Percentiles rank a stretch among this genome's conserved stretches.
Conservation (phyloP, 768 basidiomycete species). For the Rhodotorula taiwanensis region DNA sequence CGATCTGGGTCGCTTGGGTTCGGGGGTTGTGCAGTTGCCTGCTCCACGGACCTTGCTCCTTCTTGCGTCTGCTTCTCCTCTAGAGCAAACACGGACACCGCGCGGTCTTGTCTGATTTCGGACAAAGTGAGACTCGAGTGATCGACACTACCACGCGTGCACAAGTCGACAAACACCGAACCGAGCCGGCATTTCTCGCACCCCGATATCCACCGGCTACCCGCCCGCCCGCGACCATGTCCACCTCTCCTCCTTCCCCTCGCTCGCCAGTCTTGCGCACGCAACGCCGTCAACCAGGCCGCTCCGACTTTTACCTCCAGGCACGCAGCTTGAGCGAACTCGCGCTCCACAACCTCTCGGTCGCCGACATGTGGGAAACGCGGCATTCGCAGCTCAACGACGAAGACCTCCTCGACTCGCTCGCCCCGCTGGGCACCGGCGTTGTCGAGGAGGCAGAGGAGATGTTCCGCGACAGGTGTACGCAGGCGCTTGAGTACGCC, state of each 20-base stretch:
- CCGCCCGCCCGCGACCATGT: not conserved
- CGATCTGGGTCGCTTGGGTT: too few relatives aligned
- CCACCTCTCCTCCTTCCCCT: not conserved
- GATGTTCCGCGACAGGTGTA: not conserved
- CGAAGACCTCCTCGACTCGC: slow-evolving; percentile 8
- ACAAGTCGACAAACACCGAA: too few relatives aligned
- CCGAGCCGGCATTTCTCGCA: not conserved
- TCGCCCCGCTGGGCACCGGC: not conserved
- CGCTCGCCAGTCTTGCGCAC: not conserved
- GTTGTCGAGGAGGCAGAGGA: slow-evolving; percentile 16
- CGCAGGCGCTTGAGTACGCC: not conserved
- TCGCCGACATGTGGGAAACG: not conserved
- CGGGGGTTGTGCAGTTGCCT: too few relatives aligned
- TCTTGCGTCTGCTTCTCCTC: too few relatives aligned
- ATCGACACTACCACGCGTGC: too few relatives aligned
- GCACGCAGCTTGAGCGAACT: not conserved
- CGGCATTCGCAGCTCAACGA: not conserved
- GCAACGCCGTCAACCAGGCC: not conserved
- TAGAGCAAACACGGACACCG: too few relatives aligned
- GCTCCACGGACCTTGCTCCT: too few relatives aligned
- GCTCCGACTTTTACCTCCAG: not conserved
- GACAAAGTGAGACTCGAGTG: too few relatives aligned
- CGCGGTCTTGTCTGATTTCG: too few relatives aligned
- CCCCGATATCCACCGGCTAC: not conserved
- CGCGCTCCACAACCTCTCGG: not conserved